Percentiles rank a stretch among this genome's conserved stretches.
Evolutionary conservation across 2,329 filamentous ascomycete genomes (phyloP).

Genomic region (Pyrenophora teres): DNA sequence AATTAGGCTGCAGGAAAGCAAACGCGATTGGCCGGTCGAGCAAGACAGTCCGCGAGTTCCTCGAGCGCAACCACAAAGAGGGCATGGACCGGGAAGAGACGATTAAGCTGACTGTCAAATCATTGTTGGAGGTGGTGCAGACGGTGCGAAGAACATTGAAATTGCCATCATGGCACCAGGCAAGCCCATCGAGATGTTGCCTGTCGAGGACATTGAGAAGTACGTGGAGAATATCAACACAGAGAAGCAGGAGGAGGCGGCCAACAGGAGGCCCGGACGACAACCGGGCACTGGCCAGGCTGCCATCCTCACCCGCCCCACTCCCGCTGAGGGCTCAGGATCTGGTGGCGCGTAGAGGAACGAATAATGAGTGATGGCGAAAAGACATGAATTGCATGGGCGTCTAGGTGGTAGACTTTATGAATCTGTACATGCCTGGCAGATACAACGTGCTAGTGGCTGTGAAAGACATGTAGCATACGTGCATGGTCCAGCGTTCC

Average conservation of each 20-base stretch:
- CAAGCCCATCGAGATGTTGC: conserved; percentile 88
- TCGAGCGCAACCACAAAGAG: conserved; percentile 98
- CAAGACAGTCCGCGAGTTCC: conserved; percentile 98
- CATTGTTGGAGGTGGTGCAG: conserved; percentile 94
- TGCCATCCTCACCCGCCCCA: conserved; percentile 72
- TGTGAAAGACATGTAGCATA: conserved; percentile 36
- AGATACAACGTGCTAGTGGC: conserved; percentile 32
- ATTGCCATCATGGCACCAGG: conserved; percentile 97
- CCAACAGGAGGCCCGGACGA: conserved; percentile 77
- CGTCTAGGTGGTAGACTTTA: conserved; percentile 37
- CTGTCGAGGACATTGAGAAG: conserved; percentile 91
- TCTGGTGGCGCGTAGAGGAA: conserved; percentile 19
- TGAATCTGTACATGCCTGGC: conserved; percentile 34
- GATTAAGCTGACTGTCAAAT: conserved; percentile 97
- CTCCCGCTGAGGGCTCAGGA: conserved; percentile 45
- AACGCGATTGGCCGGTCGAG: conserved; percentile 98
- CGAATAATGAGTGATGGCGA: conserved; percentile 28
- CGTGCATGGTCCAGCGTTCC: neutral
- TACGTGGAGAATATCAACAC: conserved; percentile 99
- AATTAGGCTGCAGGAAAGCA: conserved; percentile 75
- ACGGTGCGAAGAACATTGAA: conserved; percentile 99
- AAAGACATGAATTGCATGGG: conserved; percentile 38
- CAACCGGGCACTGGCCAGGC: conserved; percentile 71
- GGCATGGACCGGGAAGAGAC: conserved; percentile 96
- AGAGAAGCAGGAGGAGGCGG: conserved; percentile 98